Base-by-base conservation (phyloP, 129 eudicot genomes). In the Artemisia annua region DNA sequence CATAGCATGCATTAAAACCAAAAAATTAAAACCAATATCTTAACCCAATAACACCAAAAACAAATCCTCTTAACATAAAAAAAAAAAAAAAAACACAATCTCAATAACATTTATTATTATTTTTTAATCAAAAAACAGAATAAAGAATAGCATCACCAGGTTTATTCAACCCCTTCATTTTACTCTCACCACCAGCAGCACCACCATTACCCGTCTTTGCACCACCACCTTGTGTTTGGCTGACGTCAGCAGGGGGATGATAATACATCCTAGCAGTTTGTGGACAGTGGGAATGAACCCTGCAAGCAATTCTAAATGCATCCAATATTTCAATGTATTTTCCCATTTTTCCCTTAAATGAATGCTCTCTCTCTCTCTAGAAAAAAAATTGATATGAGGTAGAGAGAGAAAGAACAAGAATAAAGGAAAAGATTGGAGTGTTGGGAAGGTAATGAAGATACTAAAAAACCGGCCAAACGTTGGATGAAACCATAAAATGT, bases 201-300 rank as follows among this genome's bases (percentile, higher is more conserved):
- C 22, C 78, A 61, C 68, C 79, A 28, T 32, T 30, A 35, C 17
- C 68, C 32, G 70, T 57, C 49, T 64, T 81, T 14, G 26, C 13
- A 62, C 67, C 77, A 62, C 67, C 77, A 48, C 60, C 72, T 66
- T 53, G 73, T 46, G 66, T 5, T n/a, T 61, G 77, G 79, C 26
- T 59, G 67, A 82, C 80, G 2, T 85, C 78, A 28, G 98, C 7
- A 10, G 57, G 96, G 5, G 98, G 98, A 71, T 92, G 96, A 67
- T 92, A 92, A 43, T 92, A 89, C 91, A 89, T 69, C 54, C 98
- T 83, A 17, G 89, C 98, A 63, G 98, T 92, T 65, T 92, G 97
- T 0, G 97, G 97, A 78, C 97, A 89, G 80, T 92, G 96, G 11
- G 97, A 92, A 75, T 89, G 91, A 43, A 87, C 77, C 52, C 98